Percentiles rank a stretch among this genome's conserved stretches.
Evolutionary conservation across 139 green algal species (phyloP).

Genomic region (Raphidocelis subcapitata): DNA sequence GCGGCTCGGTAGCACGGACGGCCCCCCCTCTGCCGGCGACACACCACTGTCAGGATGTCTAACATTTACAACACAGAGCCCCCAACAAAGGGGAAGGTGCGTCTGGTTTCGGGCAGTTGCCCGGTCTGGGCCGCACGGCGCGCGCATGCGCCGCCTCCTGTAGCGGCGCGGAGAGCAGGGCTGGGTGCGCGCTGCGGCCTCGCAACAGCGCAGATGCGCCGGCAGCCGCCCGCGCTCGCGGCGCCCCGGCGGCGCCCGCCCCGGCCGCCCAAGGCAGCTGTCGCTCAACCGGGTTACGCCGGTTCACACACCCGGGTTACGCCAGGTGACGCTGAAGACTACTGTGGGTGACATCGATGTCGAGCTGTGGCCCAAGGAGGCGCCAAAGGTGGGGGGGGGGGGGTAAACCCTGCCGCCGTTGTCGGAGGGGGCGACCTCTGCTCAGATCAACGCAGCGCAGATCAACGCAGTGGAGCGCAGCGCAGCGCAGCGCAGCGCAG

Average conservation of each 20-base stretch:
- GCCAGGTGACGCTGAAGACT: constrained; percentile 88
- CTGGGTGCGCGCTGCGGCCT: not conserved
- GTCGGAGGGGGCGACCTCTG: too few species aligned
- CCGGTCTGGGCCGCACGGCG: not conserved
- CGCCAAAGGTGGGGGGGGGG: constrained; percentile 64
- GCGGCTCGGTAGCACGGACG: too few species aligned
- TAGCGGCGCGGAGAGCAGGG: not conserved
- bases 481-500: too few species aligned
- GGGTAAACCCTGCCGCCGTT: not conserved
- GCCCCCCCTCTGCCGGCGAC: too few species aligned
- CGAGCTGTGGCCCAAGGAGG: constrained; percentile 97
- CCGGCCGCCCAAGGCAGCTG: too few species aligned
- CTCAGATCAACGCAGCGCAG: too few species aligned
- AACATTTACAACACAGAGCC: constrained; percentile 91
- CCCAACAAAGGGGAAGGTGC: constrained; percentile 93
- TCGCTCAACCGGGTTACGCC: too few species aligned
- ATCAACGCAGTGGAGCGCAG: too few species aligned
- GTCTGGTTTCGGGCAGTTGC: not conserved
- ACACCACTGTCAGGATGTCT: constrained; percentile 56
- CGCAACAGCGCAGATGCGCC: too few species aligned
- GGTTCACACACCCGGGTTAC: not conserved
- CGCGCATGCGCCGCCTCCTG: not conserved
- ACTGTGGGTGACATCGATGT: constrained; percentile 91
- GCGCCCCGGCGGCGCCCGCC: too few species aligned
- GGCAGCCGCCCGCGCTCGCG: too few species aligned